Conservation (phyloP, 352 stramenopile genomes). For the Phytophthora fragariaefolia region DNA sequence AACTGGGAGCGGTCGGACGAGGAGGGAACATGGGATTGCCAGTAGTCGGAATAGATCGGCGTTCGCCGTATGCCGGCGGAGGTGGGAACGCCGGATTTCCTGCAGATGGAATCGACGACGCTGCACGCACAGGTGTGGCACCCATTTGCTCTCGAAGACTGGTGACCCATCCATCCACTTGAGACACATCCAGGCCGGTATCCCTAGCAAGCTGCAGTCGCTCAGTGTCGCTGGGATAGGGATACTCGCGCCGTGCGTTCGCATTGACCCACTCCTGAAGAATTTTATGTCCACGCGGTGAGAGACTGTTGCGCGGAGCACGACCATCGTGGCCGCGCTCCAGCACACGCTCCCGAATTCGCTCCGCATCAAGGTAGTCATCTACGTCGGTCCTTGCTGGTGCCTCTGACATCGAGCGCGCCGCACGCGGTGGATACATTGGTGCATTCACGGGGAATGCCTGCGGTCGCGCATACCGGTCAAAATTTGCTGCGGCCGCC, state of each 20-base stretch:
- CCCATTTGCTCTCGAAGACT: constrained; percentile 75
- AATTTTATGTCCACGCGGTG: constrained; percentile 76
- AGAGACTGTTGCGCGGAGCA: constrained; percentile 57
- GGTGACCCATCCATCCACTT: constrained; percentile 88
- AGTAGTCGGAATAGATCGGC: constrained; percentile 65
- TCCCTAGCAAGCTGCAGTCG: constrained; percentile 79
- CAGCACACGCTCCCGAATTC: constrained; percentile 67
- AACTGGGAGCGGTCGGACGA: constrained; percentile 37
- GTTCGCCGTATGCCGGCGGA: constrained; percentile 54
- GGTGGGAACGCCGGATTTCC: constrained; percentile 70
- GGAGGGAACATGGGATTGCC: constrained; percentile 80
- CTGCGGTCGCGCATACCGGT: constrained; percentile 41
- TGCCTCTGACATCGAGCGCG: constrained; percentile 77
- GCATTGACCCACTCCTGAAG: constrained; percentile 82
- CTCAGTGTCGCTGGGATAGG: constrained; percentile 68
- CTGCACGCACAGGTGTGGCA: constrained; percentile 15
- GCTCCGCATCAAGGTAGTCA: constrained; percentile 73
- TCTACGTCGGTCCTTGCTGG: constrained; percentile 54
- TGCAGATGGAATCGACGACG: constrained; percentile 60
- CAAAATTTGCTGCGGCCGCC: constrained; percentile 24
- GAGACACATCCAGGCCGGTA: constrained; percentile 76
- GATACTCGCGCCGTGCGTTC: constrained; percentile 68
- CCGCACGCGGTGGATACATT: constrained; percentile 50
- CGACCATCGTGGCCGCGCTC: constrained; percentile 46
- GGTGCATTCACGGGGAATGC: constrained; percentile 31